Evolutionary conservation across 129 eudicot genomes (phyloP), one percentile per base, ranked within the genome.

Genomic region (Gnaphalium uliginosum): DNA sequence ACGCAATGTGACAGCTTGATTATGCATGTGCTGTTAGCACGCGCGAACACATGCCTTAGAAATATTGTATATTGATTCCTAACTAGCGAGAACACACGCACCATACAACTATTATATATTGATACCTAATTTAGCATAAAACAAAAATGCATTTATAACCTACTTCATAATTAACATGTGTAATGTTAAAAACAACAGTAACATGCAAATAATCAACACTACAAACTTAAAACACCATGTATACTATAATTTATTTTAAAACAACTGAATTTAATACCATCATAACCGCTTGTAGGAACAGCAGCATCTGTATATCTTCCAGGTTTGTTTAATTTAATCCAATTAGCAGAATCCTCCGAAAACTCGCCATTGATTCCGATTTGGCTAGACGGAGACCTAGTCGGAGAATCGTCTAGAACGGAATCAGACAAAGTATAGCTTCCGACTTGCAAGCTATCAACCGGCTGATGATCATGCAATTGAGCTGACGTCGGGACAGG

Each of bases 361-460:
- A 89, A 85, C 59, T 90, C 90, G 1, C 78, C 83, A 17, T 85
- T 85, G 8, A 77, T 80, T 27, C 76, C 61, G n/a, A 80, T 37
- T 35, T 82, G 23, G 59, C 77, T 77, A 0, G 76, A 75, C 35
- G 86, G 82, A 22, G 89, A 81, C 39, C 69, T 67, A 17, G 79
- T 75, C 27, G 88, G 84, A 3, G 86, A 81, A 9, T 79, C 68
- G 9, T 78, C 86, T 2, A 83, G 79, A 29, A 76, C 81, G 5
- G 83, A 87, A 39, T 81, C 88, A 17, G 85, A 76, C 21, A 80
- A 72, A n/a, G 84, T 79, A 69, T 88, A 87, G 69, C 92, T 88
- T 62, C 88, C 96, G 14, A 79, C 82, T 24, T 74, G 80, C 70
- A 85, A 66, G 68, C 77, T 33, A 75, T 85, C 92, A 50, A 65